Percentiles rank a stretch among this genome's conserved stretches.
Conservation (phyloP, 352 stramenopile genomes). For the Bremia lactucae region DNA sequence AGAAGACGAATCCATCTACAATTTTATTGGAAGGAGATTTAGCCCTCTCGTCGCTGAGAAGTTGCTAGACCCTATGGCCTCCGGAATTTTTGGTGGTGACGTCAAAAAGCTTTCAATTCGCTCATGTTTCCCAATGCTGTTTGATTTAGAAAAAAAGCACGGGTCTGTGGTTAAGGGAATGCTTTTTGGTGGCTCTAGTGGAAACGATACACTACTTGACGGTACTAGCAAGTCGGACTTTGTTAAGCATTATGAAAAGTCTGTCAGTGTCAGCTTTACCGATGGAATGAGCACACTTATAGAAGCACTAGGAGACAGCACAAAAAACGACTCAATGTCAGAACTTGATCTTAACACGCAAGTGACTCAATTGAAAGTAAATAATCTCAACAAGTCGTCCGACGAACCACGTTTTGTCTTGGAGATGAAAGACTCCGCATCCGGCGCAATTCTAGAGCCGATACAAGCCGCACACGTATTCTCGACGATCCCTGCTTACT, state of each 20-base stretch:
- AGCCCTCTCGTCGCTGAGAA: slow-evolving; percentile 65
- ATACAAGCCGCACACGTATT: slow-evolving; percentile 63
- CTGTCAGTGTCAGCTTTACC: slow-evolving; percentile 80
- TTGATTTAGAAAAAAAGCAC: slow-evolving; percentile 64
- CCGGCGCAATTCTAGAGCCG: slow-evolving; percentile 17
- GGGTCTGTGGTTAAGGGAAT: slow-evolving; percentile 72
- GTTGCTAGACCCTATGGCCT: slow-evolving; percentile 70
- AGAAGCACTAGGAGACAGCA: slow-evolving; percentile 27
- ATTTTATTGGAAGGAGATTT: slow-evolving; percentile 69
- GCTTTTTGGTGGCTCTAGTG: slow-evolving; percentile 31
- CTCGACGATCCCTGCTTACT: slow-evolving; percentile 61
- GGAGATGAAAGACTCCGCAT: slow-evolving; percentile 23
- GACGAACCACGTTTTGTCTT: slow-evolving; percentile 28
- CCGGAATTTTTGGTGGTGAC: slow-evolving; percentile 83
- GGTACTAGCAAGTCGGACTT: slow-evolving; percentile 62
- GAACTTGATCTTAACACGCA: slow-evolving; percentile 31
- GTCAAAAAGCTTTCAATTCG: slow-evolving; percentile 67
- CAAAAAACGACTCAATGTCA: slow-evolving; percentile 34
- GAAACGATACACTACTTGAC: slow-evolving; percentile 46
- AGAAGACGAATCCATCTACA: slow-evolving; percentile 74
- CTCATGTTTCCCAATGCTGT: slow-evolving; percentile 70
- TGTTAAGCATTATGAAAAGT: slow-evolving; percentile 49
- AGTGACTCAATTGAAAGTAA: slow-evolving; percentile 20
- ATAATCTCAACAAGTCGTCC: slow-evolving; percentile 6
- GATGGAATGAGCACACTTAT: slow-evolving; percentile 72